These are phyloP conservation scores for Ilyonectria sp. DNA, from an alignment of 2,329 filamentous ascomycete species.

Conservation along the genomic window DNA sequence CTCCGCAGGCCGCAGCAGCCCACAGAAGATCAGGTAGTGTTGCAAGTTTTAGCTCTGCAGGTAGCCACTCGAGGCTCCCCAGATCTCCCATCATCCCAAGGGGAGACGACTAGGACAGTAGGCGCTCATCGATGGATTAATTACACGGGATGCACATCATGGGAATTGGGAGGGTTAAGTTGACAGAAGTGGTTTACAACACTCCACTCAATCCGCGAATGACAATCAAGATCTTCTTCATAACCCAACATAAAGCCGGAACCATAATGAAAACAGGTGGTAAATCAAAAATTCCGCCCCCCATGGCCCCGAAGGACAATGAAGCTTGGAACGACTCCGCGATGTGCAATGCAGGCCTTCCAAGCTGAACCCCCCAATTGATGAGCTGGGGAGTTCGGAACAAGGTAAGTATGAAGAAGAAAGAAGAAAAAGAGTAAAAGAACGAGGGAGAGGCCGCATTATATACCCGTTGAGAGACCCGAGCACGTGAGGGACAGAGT, in stretches of 20 bases:
- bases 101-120: background rate
- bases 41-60: slow-evolving; percentile 27
- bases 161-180: too few relatives aligned
- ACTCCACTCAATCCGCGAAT: too few relatives aligned
- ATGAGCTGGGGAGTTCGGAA: slow-evolving; percentile 61
- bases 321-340: slow-evolving; percentile 64
- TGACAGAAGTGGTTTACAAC: too few relatives aligned
- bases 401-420: slow-evolving; percentile 71
- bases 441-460: slow-evolving; percentile 28
- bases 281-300: slow-evolving; percentile 69
- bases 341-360: slow-evolving; percentile 70
- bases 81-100: too few relatives aligned
- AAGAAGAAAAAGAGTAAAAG: slow-evolving; percentile 49
- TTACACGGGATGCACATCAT: too few relatives aligned
- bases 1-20: too few relatives aligned
- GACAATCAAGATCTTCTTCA: slow-evolving; percentile 55
- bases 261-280: slow-evolving; percentile 60
- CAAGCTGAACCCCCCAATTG: slow-evolving; percentile 59
- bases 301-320: slow-evolving; percentile 70
- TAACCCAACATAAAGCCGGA: slow-evolving; percentile 55
- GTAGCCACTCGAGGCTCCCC: slow-evolving; percentile 10
- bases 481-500: background rate
- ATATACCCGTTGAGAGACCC: slow-evolving; percentile 42
- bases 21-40: slow-evolving; percentile 6
- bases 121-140: too few relatives aligned